Conservation (phyloP, 2,329 filamentous ascomycete genomes). For the Furcasterigmium furcatum region DNA sequence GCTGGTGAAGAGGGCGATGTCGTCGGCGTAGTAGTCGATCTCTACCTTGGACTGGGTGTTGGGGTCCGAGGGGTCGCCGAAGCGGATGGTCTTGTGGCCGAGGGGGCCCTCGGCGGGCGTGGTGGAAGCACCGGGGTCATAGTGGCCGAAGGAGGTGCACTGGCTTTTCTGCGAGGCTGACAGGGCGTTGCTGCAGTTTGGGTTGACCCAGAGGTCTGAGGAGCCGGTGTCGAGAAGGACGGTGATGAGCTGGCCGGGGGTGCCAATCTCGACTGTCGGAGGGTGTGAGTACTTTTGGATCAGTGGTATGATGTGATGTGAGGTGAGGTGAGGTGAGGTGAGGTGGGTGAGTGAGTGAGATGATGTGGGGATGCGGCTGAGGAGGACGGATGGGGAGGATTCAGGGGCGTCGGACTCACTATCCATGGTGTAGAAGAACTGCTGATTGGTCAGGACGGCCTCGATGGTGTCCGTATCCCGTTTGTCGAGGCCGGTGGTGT, state of each 20-base stretch:
- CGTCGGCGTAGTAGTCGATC: slow-evolving; percentile 43
- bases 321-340: not conserved
- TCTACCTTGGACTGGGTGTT: slow-evolving; percentile 31
- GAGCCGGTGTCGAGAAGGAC: slow-evolving; percentile 52
- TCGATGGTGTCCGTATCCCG: slow-evolving; percentile 22
- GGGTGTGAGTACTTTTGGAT: not conserved
- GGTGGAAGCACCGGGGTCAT: slow-evolving; percentile 36
- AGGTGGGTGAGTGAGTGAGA: no score
- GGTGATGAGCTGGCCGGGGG: slow-evolving; percentile 36
- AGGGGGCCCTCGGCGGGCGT: slow-evolving; percentile 33
- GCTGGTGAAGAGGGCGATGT: slow-evolving; percentile 39
- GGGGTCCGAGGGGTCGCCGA: slow-evolving; percentile 32
- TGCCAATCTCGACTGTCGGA: slow-evolving; percentile 40
- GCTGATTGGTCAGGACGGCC: slow-evolving; percentile 27
- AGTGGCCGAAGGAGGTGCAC: slow-evolving; percentile 39
- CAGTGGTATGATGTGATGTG: not conserved
- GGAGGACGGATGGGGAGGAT: not conserved
- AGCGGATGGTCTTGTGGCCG: slow-evolving; percentile 31
- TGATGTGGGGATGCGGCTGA: not conserved
- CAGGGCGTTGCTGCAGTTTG: slow-evolving; percentile 37
- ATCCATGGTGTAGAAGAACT: slow-evolving; percentile 35
- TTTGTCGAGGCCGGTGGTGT: slow-evolving; percentile 4
- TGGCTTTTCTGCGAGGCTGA: slow-evolving; percentile 25
- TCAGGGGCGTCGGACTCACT: slow-evolving; percentile 19
- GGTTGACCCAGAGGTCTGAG: slow-evolving; percentile 53